Conservation (phyloP, 257 asterid species). For the Solanum tarapatanum region DNA sequence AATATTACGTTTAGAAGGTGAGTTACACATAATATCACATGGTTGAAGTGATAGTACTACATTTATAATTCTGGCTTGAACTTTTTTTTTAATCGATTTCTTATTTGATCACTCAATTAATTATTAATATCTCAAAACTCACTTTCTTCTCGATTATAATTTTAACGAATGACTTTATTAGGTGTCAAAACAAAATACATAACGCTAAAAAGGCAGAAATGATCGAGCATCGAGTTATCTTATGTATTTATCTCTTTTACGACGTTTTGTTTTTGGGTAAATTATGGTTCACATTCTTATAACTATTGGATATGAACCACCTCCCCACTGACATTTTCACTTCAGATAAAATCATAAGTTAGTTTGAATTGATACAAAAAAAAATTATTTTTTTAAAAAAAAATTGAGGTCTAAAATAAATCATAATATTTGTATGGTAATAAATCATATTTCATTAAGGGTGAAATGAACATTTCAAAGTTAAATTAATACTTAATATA, state of each 20-base stretch:
- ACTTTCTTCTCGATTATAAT: neutral
- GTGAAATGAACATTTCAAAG: no score
- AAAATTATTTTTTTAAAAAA: no score
- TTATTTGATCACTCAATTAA: neutral
- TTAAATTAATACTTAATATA: no score
- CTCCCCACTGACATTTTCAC: neutral
- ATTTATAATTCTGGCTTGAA: neutral
- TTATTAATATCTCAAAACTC: neutral
- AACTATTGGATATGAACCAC: neutral
- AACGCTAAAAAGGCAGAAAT: neutral
- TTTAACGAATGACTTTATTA: neutral
- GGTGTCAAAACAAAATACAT: neutral
- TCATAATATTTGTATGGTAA: neutral
- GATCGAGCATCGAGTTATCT: neutral
- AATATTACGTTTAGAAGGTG: no score
- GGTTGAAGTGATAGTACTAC: neutral
- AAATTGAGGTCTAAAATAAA: neutral
- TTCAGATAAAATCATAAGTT: neutral
- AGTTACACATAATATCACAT: neutral
- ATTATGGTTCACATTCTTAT: neutral
- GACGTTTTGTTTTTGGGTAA: neutral
- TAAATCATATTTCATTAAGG: no score
- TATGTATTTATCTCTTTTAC: neutral
- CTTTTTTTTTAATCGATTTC: neutral
- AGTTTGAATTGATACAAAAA: neutral